Evolutionary conservation across 2,329 filamentous ascomycete species (phyloP).

Genomic region (Elsinoe arachidis): DNA sequence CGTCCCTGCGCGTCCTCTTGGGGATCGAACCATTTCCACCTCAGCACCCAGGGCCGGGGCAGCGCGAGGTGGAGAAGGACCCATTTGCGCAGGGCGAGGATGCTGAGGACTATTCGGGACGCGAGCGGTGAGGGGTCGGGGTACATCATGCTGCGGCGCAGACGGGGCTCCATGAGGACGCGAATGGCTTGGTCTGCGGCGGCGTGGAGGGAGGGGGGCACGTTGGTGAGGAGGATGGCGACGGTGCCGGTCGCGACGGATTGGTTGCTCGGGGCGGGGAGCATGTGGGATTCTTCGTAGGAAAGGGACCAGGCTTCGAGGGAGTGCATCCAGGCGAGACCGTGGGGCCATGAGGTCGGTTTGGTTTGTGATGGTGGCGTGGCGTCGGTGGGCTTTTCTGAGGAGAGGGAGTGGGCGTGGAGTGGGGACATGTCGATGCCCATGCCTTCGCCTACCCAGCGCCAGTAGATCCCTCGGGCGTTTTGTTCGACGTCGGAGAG

Average conservation of each 20-base stretch:
- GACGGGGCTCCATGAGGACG: slow-evolving; percentile 55
- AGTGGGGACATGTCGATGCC: slow-evolving; percentile 43
- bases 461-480: slow-evolving; percentile 60
- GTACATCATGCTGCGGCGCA: slow-evolving; percentile 57
- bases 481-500: slow-evolving; percentile 60
- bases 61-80: slow-evolving; percentile 50
- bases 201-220: slow-evolving; percentile 39
- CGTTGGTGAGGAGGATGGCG: slow-evolving; percentile 50
- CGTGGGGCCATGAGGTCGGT: slow-evolving; percentile 34
- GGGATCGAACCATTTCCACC: slow-evolving; percentile 33
- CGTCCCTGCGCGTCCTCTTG: slow-evolving; percentile 45
- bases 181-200: slow-evolving; percentile 45
- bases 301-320: slow-evolving; percentile 42
- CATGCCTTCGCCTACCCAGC: slow-evolving; percentile 61
- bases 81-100: slow-evolving; percentile 47
- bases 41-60: slow-evolving; percentile 42
- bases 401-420: slow-evolving; percentile 14
- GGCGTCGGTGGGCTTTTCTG: no score
- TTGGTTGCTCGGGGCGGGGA: slow-evolving; percentile 32
- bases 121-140: slow-evolving; percentile 30
- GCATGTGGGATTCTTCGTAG: slow-evolving; percentile 55
- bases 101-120: slow-evolving; percentile 34
- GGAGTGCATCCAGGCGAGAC: slow-evolving; percentile 46
- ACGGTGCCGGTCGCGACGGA: slow-evolving; percentile 46
- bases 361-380: no score